These are phyloP conservation scores for Pontederia crassipes DNA, from an alignment of 176 grass and related monocot genomes.

Conservation along the genomic window DNA sequence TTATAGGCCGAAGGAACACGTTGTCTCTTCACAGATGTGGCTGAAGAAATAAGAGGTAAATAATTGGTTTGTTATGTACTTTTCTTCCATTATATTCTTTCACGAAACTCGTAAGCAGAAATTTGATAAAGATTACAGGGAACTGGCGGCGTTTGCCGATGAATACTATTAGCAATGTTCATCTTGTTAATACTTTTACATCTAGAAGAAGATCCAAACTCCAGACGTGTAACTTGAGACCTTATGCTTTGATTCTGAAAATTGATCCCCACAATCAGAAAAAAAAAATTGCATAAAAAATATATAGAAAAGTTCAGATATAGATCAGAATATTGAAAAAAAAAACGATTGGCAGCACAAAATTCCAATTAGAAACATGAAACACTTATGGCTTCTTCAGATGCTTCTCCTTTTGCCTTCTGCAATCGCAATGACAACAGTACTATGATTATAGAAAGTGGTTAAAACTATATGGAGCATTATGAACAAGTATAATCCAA, in stretches of 20 bases:
- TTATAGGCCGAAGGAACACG: slow-evolving; percentile 76
- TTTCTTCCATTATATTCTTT: neutral
- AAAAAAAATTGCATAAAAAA: neutral
- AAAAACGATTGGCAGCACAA: too few species aligned
- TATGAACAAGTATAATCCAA: too few species aligned
- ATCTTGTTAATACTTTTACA: slow-evolving; percentile 28
- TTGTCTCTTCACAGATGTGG: slow-evolving; percentile 52
- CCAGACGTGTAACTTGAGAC: slow-evolving; percentile 19
- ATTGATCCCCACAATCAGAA: slow-evolving; percentile 20
- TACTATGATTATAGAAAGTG: too few species aligned
- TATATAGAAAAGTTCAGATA: neutral
- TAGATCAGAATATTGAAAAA: too few species aligned
- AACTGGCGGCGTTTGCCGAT: slow-evolving; percentile 34
- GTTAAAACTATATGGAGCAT: too few species aligned
- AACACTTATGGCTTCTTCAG: too few species aligned
- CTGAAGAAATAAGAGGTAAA: neutral
- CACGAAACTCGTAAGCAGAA: neutral
- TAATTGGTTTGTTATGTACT: neutral
- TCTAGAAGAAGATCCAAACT: slow-evolving; percentile 44
- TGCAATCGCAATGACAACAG: too few species aligned
- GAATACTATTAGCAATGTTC: slow-evolving; percentile 23
- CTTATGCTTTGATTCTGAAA: slow-evolving; percentile 28
- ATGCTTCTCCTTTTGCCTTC: too few species aligned
- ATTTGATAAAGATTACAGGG: slow-evolving; percentile 27
- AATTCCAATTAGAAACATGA: too few species aligned